Evolutionary conservation across 805 yeast species (phyloP).

Genomic region (Myxozyma vanderwaltii): DNA sequence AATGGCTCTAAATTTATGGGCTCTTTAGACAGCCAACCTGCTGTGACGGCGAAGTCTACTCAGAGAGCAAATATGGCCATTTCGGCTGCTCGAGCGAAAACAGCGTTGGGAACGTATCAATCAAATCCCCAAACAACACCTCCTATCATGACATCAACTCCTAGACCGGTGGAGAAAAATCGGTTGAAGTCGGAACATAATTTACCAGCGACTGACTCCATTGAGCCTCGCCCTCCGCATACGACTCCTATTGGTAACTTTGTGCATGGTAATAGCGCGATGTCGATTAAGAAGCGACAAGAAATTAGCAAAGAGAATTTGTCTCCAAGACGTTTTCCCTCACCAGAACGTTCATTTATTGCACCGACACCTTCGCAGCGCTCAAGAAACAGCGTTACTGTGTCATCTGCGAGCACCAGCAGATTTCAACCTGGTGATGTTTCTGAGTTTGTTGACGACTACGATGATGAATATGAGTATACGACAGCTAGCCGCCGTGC

Average conservation of each 20-base stretch:
- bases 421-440: background rate
- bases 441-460: constrained; percentile 31
- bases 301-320: background rate
- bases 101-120: background rate
- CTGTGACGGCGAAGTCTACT: background rate
- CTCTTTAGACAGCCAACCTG: background rate
- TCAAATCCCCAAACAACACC: background rate
- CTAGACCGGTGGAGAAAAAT: background rate
- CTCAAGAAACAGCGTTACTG: background rate
- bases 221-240: background rate
- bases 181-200: no score
- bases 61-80: background rate
- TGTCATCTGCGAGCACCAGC: background rate
- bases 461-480: constrained; percentile 29
- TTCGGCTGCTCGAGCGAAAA: constrained; percentile 1
- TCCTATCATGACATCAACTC: constrained; percentile 6
- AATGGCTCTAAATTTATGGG: background rate
- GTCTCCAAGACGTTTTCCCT: background rate
- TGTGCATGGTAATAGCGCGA: background rate
- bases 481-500: background rate
- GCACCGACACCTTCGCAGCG: background rate
- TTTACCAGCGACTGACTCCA: no score
- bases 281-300: background rate
- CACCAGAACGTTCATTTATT: background rate
- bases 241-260: constrained; percentile 6